Percentiles rank a stretch among this genome's conserved stretches.
These are phyloP conservation scores for Henningerozyma blattae DNA, from an alignment of 805 yeast species.

Conservation along the genomic window DNA sequence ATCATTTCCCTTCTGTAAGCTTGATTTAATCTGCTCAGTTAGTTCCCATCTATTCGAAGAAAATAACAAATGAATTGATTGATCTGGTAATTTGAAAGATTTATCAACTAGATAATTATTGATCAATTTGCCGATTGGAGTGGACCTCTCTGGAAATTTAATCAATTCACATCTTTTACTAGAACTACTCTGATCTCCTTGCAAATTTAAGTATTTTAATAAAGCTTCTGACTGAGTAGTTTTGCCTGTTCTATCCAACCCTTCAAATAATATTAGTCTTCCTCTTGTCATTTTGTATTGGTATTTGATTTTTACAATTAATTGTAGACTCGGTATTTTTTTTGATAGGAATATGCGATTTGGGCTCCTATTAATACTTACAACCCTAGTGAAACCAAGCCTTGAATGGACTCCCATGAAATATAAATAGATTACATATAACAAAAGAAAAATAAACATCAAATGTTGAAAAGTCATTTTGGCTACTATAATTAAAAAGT, in stretches of 20 bases:
- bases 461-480: too few relatives aligned
- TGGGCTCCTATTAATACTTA: too few relatives aligned
- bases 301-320: too few relatives aligned
- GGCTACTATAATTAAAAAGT: too few relatives aligned
- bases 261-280: constrained; percentile 71
- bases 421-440: too few relatives aligned
- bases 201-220: constrained; percentile 11
- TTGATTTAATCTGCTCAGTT: constrained; percentile 31
- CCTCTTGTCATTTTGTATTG: constrained; percentile 55
- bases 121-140: constrained; percentile 70
- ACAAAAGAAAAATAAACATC: too few relatives aligned
- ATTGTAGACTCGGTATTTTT: too few relatives aligned
- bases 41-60: constrained; percentile 94
- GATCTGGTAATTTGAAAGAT: constrained; percentile 45
- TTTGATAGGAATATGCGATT: too few relatives aligned
- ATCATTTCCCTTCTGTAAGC: constrained; percentile 35
- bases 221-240: constrained; percentile 60
- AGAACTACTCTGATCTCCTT: too few relatives aligned
- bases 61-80: constrained; percentile 77
- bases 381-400: too few relatives aligned
- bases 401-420: too few relatives aligned
- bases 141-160: constrained; percentile 83
- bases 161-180: constrained; percentile 31
- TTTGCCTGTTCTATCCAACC: constrained; percentile 91
- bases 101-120: constrained; percentile 53